Conservation (phyloP, 495 filamentous ascomycete genomes). For the Tuber indicum region DNA sequence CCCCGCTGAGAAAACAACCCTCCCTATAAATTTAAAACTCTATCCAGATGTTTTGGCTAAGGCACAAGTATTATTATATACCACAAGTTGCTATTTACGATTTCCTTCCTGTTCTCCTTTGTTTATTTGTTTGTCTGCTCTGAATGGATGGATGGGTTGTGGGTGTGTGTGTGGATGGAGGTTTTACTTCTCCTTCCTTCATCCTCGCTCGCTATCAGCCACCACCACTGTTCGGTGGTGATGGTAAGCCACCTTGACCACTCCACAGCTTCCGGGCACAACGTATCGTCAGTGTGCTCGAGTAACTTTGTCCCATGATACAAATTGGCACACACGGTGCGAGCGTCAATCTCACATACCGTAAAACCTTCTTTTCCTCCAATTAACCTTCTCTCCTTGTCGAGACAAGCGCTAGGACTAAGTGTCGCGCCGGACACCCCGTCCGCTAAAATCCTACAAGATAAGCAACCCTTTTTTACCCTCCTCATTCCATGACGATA, state of each 20-base stretch:
- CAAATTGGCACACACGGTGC: too few species aligned
- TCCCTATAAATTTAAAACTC: not conserved
- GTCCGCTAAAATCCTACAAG: not conserved
- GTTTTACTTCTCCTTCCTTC: not conserved
- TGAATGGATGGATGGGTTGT: not conserved
- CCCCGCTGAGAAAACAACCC: not conserved
- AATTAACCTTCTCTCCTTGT: not conserved
- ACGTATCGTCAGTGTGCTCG: not conserved
- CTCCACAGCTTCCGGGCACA: not conserved
- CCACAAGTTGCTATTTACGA: not conserved
- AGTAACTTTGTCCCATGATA: not conserved
- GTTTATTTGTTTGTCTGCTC: not conserved
- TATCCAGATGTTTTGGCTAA: not conserved
- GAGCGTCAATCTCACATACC: not conserved
- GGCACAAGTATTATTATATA: too few species aligned
- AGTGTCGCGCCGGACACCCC: not conserved
- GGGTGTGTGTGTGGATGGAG: not conserved
- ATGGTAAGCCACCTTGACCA: not conserved
- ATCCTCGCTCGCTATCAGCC: not conserved
- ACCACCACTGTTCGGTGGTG: not conserved
- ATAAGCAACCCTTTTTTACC: not conserved
- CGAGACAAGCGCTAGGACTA: not conserved
- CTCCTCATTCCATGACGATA: not conserved
- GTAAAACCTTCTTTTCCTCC: not conserved
- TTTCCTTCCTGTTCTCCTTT: not conserved